Evolutionary conservation across 2,329 filamentous ascomycete species (phyloP).

Genomic region (Ascochyta fabae): DNA sequence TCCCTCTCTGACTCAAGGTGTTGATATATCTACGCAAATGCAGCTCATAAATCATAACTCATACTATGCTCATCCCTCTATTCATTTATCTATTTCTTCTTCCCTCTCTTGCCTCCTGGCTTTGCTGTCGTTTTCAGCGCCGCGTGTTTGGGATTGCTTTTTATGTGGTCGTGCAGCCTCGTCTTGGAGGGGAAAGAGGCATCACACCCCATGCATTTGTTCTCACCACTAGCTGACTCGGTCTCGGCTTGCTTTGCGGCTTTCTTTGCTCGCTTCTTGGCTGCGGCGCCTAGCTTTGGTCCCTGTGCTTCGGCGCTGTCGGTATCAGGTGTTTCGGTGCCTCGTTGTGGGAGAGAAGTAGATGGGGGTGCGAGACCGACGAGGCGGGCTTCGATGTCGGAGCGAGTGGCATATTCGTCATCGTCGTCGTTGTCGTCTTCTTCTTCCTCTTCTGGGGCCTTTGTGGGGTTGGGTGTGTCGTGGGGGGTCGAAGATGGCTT

Average conservation of each 20-base stretch:
- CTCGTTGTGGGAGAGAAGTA: slow-evolving; percentile 9
- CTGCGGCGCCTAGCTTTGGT: slow-evolving; percentile 56
- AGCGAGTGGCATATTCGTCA: slow-evolving; percentile 48
- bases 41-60: background rate
- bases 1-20: background rate
- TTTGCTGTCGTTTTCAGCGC: slow-evolving; percentile 47
- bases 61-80: background rate
- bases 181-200: slow-evolving; percentile 78
- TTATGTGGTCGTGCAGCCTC: slow-evolving; percentile 76
- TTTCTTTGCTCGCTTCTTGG: slow-evolving; percentile 55
- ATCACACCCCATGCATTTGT: slow-evolving; percentile 79
- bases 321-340: slow-evolving; percentile 4
- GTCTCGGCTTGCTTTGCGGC: slow-evolving; percentile 51
- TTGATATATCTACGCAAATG: background rate
- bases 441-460: background rate
- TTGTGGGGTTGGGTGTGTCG: slow-evolving; percentile 4
- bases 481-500: background rate
- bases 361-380: slow-evolving; percentile 17
- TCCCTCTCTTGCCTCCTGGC: slow-evolving; percentile 29
- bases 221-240: slow-evolving; percentile 49
- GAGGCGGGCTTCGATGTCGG: slow-evolving; percentile 46
- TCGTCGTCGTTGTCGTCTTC: slow-evolving; percentile 38
- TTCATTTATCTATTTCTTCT: slow-evolving; percentile 16
- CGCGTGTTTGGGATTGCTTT: slow-evolving; percentile 66
- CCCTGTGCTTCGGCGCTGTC: slow-evolving; percentile 2